phyloP scores from a whole-genome alignment of 2,329 filamentous ascomycete genomes.

The Bertia moriformis region DNA sequence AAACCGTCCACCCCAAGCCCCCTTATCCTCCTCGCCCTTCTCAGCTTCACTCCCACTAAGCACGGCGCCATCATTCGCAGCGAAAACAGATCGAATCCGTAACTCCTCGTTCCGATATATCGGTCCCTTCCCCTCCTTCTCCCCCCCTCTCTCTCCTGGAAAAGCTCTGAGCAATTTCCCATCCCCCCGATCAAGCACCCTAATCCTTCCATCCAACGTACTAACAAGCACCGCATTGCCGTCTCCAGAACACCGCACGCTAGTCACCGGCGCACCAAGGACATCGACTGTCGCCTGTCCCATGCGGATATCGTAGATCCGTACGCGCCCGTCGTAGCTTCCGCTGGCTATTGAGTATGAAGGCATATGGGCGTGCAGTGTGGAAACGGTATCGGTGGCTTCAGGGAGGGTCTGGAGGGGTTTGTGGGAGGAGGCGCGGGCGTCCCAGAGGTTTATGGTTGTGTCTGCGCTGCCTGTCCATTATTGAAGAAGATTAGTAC shows the following conservation, averaged over 20 bases:
- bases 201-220: slow-evolving; percentile 59
- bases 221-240: slow-evolving; percentile 63
- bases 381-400: slow-evolving; percentile 54
- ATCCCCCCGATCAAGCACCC: slow-evolving; percentile 66
- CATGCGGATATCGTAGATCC: slow-evolving; percentile 70
- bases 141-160: slow-evolving; percentile 30
- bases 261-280: slow-evolving; percentile 60
- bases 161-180: slow-evolving; percentile 66
- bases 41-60: slow-evolving; percentile 64
- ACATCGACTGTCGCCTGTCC: slow-evolving; percentile 60
- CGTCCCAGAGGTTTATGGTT: slow-evolving; percentile 65
- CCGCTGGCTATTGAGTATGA: slow-evolving; percentile 20
- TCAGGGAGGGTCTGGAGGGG: slow-evolving; percentile 62
- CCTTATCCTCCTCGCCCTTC: too few relatives aligned
- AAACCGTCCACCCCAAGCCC: slow-evolving; percentile 38
- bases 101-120: slow-evolving; percentile 50
- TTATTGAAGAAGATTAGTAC: slow-evolving; percentile 6
- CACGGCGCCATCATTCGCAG: slow-evolving; percentile 62
- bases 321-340: slow-evolving; percentile 71
- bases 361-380: slow-evolving; percentile 15
- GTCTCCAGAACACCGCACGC: slow-evolving; percentile 55
- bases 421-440: slow-evolving; percentile 32
- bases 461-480: slow-evolving; percentile 61
- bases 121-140: slow-evolving; percentile 10
- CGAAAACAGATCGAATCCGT: slow-evolving; percentile 63